phyloP scores from a whole-genome alignment of 2,329 filamentous ascomycete genomes.

The Sporothrix brasiliensis region DNA sequence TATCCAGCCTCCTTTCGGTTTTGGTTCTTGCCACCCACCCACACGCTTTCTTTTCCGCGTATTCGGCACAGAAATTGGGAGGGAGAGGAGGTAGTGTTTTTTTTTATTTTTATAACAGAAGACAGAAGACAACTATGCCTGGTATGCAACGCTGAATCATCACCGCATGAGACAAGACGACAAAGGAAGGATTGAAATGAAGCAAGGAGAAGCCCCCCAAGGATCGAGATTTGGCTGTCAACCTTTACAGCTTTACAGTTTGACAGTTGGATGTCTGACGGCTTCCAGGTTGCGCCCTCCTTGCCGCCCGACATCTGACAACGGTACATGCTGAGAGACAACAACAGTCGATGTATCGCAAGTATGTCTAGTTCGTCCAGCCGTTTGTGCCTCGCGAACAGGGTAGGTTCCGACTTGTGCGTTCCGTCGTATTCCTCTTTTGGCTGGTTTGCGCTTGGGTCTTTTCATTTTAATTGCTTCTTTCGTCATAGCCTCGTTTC shows the following conservation, averaged over 20 bases:
- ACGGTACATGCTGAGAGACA: too few relatives aligned
- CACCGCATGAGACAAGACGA: constrained; percentile 21
- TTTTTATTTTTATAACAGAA: neutral
- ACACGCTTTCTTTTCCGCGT: neutral
- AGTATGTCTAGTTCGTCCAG: too few relatives aligned
- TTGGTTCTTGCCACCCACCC: neutral
- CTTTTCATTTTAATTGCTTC: neutral
- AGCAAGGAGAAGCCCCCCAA: neutral
- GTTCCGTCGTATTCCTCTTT: constrained; percentile 4
- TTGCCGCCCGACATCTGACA: too few relatives aligned
- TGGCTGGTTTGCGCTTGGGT: neutral
- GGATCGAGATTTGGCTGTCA: neutral
- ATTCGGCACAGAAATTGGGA: neutral
- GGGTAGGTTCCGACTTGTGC: too few relatives aligned
- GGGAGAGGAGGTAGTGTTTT: too few relatives aligned
- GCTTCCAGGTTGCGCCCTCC: neutral
- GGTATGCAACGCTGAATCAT: constrained; percentile 11
- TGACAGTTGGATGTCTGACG: neutral
- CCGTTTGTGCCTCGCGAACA: too few relatives aligned
- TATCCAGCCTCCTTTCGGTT: neutral
- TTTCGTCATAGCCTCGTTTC: neutral
- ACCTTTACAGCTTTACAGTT: too few relatives aligned
- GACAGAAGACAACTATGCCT: neutral
- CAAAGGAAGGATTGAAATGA: neutral
- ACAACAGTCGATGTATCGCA: too few relatives aligned